Conservation (phyloP, 495 filamentous ascomycete genomes). For the Neurospora discreta region DNA sequence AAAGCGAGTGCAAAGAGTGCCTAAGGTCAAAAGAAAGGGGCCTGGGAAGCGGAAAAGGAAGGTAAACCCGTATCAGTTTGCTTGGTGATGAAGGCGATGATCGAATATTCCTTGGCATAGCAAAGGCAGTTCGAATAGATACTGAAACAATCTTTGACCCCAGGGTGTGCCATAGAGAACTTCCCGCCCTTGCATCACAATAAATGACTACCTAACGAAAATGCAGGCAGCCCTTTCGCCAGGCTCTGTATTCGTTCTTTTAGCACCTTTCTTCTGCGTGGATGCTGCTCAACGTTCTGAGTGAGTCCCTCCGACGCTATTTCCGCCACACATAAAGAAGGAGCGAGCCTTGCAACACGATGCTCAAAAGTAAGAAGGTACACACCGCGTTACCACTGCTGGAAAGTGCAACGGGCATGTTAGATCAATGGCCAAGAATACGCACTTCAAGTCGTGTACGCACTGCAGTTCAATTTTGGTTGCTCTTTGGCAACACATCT, state of each 20-base stretch:
- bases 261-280: background rate
- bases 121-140: too few species aligned
- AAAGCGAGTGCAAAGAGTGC: background rate
- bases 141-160: too few species aligned
- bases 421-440: background rate
- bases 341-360: background rate
- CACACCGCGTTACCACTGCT: background rate
- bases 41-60: background rate
- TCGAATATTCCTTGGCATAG: background rate
- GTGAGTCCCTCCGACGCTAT: background rate
- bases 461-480: background rate
- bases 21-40: background rate
- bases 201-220: background rate
- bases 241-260: background rate
- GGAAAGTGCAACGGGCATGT: background rate
- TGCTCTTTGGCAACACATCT: background rate
- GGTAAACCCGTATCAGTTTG: background rate
- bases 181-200: background rate
- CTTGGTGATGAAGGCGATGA: background rate
- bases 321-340: background rate
- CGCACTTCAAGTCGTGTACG: background rate
- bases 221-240: background rate
- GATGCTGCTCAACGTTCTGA: background rate
- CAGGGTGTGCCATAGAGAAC: background rate
- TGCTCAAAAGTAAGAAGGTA: background rate